Base-by-base conservation (phyloP, 2,329 filamentous ascomycete genomes). In the Nothophoma quercina region DNA sequence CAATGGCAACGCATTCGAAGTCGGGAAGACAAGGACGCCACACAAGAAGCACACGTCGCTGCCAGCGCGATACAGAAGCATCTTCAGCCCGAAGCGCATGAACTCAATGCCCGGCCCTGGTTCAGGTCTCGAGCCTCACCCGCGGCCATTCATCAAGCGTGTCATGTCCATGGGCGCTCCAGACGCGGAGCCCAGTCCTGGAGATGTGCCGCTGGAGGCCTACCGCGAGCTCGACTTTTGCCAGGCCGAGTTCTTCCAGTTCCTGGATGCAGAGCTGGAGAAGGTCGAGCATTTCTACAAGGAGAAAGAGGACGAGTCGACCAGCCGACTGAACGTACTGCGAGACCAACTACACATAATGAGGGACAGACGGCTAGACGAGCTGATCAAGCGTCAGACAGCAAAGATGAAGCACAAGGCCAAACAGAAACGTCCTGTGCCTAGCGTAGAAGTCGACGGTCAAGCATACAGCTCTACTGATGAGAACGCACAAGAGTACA, bases 241-340 rank as follows among this genome's bases (percentile, higher is more conserved):
- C 15, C 88, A 96, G 72, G 83, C 83, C n/a, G 90, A 96, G 12
- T 98, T 99, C 69, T 93, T 93, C 72, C 76, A 80, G 0, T 99
- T 95, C 67, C 79, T 99, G 45, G 91, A 97, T 63, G 79, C 78
- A 8, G 89, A 99, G 75, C 79, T 99, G 12, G 82, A 87, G n/a
- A 99, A 98, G 75, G 91, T 99, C 9, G 93, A 99, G 70, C 77
- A 80, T 0, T 99, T 99, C 68, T 98, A 98, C 78, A 87, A 85
- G 63, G 78, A 85, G 61, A 97, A 97, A 70, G 95, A 99, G 70
- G 83, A 90, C 22, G 91, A 97, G 69, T 91, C 93, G 0, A 88
- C 86, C 0, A 78, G 87, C 47, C 85, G 93, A 2, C 78, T 97
- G 19, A 77, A 79, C 0, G 73, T 88, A 4, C 79, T 99, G 38